Evolutionary conservation across 176 grass and related monocot species (phyloP).

Genomic region (Eremochloa ophiuroides): DNA sequence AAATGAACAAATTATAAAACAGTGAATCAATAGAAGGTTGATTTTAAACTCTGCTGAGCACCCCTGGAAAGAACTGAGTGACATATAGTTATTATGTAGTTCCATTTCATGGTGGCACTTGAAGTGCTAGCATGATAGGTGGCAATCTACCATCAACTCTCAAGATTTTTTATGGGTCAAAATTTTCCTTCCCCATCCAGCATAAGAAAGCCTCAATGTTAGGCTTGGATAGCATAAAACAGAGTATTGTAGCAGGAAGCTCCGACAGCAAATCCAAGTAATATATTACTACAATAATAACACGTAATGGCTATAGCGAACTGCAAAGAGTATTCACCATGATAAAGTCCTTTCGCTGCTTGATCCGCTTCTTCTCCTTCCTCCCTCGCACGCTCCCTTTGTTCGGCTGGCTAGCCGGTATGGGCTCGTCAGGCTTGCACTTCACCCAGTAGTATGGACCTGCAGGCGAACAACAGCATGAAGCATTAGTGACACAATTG

Average conservation of each 20-base stretch:
- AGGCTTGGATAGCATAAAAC: not conserved
- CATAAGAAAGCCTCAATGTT: not conserved
- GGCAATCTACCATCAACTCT: not conserved
- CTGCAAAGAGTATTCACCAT: constrained; percentile 16
- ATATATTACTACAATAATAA: not conserved
- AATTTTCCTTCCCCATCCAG: not conserved
- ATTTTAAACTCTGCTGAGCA: not conserved
- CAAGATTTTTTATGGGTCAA: not conserved
- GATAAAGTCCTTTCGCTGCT: constrained; percentile 54
- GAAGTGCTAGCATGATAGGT: not conserved
- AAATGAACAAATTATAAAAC: not conserved
- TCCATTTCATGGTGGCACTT: not conserved
- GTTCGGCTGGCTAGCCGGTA: constrained; percentile 44
- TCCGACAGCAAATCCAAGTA: not conserved
- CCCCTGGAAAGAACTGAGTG: not conserved
- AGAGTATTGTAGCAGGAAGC: not conserved
- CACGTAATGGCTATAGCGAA: not conserved
- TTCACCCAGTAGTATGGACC: constrained; percentile 48
- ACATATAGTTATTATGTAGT: not conserved
- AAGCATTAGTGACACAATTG: not conserved
- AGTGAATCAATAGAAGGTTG: not conserved
- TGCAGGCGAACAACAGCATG: not conserved
- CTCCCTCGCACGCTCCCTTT: constrained; percentile 46
- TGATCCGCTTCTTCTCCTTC: constrained; percentile 58
- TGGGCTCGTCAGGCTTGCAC: constrained; percentile 41